Evolutionary conservation across 1,284 basidiomycete species (phyloP).

Genomic region (Boletus semigastroideus): DNA sequence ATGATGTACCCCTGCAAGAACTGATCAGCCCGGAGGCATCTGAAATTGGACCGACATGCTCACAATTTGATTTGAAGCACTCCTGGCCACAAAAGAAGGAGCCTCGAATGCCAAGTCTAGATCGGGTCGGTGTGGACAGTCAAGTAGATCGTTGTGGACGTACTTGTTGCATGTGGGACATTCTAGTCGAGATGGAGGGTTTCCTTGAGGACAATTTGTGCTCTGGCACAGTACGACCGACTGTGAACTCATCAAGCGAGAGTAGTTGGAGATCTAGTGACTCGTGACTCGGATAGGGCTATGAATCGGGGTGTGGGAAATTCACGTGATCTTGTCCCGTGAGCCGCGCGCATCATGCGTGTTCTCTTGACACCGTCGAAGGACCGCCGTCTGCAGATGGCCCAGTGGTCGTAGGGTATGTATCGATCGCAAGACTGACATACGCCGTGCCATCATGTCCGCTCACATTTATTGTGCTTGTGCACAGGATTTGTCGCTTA

Average conservation of each 20-base stretch:
- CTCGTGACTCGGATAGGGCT: background rate
- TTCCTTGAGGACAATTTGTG: conserved; percentile 65
- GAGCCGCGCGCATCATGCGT: conserved; percentile 26
- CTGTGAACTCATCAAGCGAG: conserved; percentile 28
- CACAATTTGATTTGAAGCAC: conserved; percentile 84
- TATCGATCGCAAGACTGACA: background rate
- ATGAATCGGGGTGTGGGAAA: background rate
- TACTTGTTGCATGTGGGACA: conserved; percentile 84
- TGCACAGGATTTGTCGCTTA: conserved; percentile 11
- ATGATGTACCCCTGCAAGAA: conserved; percentile 43
- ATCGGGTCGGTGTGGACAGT: conserved; percentile 6
- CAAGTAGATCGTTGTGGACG: conserved; percentile 24
- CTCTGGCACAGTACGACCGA: conserved; percentile 62
- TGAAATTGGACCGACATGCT: conserved; percentile 32
- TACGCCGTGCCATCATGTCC: background rate
- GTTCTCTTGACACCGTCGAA: conserved; percentile 8
- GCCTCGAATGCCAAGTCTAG: conserved; percentile 73
- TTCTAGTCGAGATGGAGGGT: conserved; percentile 74
- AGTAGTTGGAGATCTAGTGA: conserved; percentile 1
- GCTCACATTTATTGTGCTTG: background rate
- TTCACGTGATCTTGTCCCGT: background rate
- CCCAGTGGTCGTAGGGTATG: conserved; percentile 8
- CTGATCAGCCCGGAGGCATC: background rate
- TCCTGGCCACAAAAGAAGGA: conserved; percentile 85
- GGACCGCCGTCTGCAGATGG: conserved; percentile 10